Percentiles rank a stretch among this genome's conserved stretches.
Evolutionary conservation across 306 rosid genomes (phyloP).

Genomic region (Dalbergia cultrata): DNA sequence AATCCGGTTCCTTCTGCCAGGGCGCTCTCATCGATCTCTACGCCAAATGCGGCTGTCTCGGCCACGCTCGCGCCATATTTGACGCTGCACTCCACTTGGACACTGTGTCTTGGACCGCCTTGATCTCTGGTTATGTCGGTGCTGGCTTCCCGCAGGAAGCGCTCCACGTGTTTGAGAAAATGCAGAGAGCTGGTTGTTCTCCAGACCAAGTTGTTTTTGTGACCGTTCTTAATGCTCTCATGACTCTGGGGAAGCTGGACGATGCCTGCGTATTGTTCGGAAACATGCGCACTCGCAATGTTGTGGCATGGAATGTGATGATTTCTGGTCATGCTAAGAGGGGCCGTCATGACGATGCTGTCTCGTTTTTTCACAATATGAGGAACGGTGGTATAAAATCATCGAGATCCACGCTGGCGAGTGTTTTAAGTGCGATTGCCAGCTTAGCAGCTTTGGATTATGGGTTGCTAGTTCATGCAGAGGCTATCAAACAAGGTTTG

Average conservation of each 20-base stretch:
- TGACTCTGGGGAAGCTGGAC: constrained; percentile 56
- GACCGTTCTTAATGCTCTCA: constrained; percentile 68
- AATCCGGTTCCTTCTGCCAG: constrained; percentile 55
- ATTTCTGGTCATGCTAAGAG: constrained; percentile 83
- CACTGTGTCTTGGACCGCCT: constrained; percentile 68
- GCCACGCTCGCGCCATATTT: constrained; percentile 59
- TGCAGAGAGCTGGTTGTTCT: constrained; percentile 56
- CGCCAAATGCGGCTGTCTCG: constrained; percentile 63
- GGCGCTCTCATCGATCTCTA: constrained; percentile 77
- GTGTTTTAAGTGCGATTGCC: constrained; percentile 80
- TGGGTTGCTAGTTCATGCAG: constrained; percentile 77
- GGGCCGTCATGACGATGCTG: constrained; percentile 59
- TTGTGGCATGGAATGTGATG: constrained; percentile 91
- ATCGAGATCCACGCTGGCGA: constrained; percentile 87
- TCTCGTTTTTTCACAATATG: constrained; percentile 65
- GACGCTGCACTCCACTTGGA: constrained; percentile 55
- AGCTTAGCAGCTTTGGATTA: constrained; percentile 50
- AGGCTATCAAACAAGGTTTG: constrained; percentile 75
- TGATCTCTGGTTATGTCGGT: constrained; percentile 71
- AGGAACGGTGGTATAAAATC: constrained; percentile 61
- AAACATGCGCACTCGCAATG: constrained; percentile 60
- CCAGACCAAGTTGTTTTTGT: constrained; percentile 68
- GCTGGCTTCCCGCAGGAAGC: constrained; percentile 67
- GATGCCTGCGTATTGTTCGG: constrained; percentile 63
- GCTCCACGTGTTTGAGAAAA: constrained; percentile 62